These are phyloP conservation scores for Populus tomentosa DNA, from an alignment of 441 rosid species.

Conservation along the genomic window DNA sequence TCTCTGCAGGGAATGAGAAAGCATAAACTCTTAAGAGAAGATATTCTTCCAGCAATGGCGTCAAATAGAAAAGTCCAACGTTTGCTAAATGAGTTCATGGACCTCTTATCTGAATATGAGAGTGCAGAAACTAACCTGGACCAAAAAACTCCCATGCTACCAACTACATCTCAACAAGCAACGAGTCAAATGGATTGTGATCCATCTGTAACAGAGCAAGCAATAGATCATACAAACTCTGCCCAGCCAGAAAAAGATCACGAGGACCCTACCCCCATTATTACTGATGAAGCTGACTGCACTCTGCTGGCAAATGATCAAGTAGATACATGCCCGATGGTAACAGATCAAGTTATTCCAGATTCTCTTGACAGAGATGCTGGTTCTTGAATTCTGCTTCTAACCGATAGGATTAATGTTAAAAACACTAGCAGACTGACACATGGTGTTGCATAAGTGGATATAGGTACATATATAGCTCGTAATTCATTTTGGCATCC, in stretches of 20 bases:
- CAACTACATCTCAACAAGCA: constrained; percentile 12
- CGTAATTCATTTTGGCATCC: neutral
- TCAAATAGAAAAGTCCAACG: constrained; percentile 96
- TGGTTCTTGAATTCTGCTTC: constrained; percentile 29
- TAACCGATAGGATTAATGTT: constrained; percentile 8
- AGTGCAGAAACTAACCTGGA: constrained; percentile 20
- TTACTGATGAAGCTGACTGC: constrained; percentile 4
- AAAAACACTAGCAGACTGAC: neutral
- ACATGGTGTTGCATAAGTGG: constrained; percentile 2
- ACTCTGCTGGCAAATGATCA: constrained; percentile 14
- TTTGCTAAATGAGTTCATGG: constrained; percentile 85
- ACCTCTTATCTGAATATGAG: constrained; percentile 47
- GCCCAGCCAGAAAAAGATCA: constrained; percentile 16
- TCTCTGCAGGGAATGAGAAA: constrained; percentile 71
- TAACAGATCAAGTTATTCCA: constrained; percentile 22
- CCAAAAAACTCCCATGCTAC: constrained; percentile 15
- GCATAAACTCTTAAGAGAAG: constrained; percentile 81
- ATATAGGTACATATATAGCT: neutral
- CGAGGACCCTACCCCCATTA: constrained; percentile 4
- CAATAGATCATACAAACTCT: constrained; percentile 25
- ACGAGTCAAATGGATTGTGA: constrained; percentile 28
- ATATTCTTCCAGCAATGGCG: constrained; percentile 96
- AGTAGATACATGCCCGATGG: constrained; percentile 22
- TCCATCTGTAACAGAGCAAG: constrained; percentile 7
- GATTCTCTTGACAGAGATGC: constrained; percentile 20